These are phyloP conservation scores for Penicillium sp. DNA, from an alignment of 2,329 filamentous ascomycete genomes.

Conservation along the genomic window DNA sequence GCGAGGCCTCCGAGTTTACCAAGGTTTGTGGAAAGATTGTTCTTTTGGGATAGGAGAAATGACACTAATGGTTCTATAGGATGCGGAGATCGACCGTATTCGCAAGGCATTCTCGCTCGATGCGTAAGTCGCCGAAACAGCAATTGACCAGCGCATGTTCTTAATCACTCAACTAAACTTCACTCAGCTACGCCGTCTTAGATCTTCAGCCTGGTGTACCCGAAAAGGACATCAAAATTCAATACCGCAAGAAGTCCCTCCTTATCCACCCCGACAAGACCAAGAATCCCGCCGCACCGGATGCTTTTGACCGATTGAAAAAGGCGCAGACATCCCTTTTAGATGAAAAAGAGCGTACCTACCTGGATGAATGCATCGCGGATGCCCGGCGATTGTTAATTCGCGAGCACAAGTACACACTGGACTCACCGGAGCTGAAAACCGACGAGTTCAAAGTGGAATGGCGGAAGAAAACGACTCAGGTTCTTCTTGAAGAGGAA, in stretches of 20 bases:
- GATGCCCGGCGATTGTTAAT: conserved; percentile 94
- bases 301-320: conserved; percentile 93
- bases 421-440: conserved; percentile 75
- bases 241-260: conserved; percentile 95
- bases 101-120: conserved; percentile 79
- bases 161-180: conserved; percentile 3
- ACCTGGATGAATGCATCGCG: conserved; percentile 88
- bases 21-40: conserved; percentile 54
- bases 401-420: conserved; percentile 86
- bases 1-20: conserved; percentile 82
- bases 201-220: conserved; percentile 92
- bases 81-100: conserved; percentile 93
- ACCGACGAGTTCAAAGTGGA: conserved; percentile 73
- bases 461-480: conserved; percentile 85
- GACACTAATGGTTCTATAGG: conserved; percentile 48
- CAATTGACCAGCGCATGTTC: background rate
- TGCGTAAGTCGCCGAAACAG: conserved; percentile 46
- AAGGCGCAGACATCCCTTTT: conserved; percentile 87
- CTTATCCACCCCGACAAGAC: conserved; percentile 99
- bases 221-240: conserved; percentile 90
- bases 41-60: background rate
- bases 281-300: conserved; percentile 78
- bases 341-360: conserved; percentile 84
- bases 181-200: conserved; percentile 74
- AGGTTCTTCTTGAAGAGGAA: conserved; percentile 90